A percentile compares a stretch with the other conserved stretches of the same genome.
phyloP scores from a whole-genome alignment of 2,329 filamentous ascomycete genomes.

The Rhynchosporium secalis region DNA sequence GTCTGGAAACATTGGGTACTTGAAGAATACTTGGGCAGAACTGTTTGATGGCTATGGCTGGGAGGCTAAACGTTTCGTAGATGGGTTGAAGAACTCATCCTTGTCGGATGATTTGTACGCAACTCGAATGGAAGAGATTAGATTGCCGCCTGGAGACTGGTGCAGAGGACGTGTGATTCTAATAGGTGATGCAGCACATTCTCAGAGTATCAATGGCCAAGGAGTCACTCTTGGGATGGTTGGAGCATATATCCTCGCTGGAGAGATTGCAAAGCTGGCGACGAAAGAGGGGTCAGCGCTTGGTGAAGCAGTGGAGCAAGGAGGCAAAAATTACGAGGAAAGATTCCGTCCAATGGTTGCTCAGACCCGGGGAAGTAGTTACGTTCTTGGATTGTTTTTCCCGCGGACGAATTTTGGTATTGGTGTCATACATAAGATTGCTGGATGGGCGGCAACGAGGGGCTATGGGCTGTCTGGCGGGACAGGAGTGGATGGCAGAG shows the following conservation, averaged over 20 bases:
- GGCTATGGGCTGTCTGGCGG: neutral
- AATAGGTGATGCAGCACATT: constrained; percentile 55
- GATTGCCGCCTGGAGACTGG: constrained; percentile 47
- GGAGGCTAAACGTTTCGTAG: constrained; percentile 45
- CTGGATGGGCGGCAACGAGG: neutral
- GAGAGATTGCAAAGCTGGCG: constrained; percentile 45
- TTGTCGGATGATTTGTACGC: constrained; percentile 47
- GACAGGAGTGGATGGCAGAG: neutral
- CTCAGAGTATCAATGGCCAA: constrained; percentile 50
- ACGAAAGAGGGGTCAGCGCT: neutral
- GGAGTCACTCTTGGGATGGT: constrained; percentile 51
- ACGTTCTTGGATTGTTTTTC: neutral
- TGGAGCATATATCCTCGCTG: constrained; percentile 56
- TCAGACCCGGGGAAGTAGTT: constrained; percentile 5
- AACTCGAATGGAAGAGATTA: constrained; percentile 40
- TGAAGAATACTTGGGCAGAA: constrained; percentile 45
- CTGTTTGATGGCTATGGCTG: constrained; percentile 47
- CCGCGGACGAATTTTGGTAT: neutral
- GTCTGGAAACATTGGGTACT: neutral
- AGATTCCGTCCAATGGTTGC: neutral
- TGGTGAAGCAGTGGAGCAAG: neutral
- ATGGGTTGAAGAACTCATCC: constrained; percentile 39
- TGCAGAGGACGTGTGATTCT: constrained; percentile 49
- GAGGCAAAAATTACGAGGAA: neutral
- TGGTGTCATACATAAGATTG: neutral